Evolutionary conservation across 2,329 filamentous ascomycete species (phyloP).

Genomic region (Colletotrichum tanaceti): DNA sequence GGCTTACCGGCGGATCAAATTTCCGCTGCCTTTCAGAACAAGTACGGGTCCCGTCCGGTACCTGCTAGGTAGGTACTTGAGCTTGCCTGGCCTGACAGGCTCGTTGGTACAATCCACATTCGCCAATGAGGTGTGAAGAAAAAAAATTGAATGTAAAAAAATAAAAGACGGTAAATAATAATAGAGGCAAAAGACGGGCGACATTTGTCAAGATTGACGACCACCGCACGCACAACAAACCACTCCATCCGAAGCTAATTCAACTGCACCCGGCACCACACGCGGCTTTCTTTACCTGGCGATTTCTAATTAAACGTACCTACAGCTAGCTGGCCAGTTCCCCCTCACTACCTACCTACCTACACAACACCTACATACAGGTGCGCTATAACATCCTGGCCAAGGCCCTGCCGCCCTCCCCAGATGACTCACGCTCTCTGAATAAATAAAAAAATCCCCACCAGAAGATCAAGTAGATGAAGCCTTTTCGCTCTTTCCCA

Average conservation of each 20-base stretch:
- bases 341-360: background rate
- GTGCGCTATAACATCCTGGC: background rate
- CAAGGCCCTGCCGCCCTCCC: conserved; percentile 11
- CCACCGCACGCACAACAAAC: conserved; percentile 10
- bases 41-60: too few species aligned
- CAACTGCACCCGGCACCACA: conserved; percentile 1
- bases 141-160: background rate
- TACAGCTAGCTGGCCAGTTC: conserved; percentile 1
- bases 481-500: conserved; percentile 39
- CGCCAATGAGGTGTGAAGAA: conserved; percentile 11
- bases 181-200: conserved; percentile 3
- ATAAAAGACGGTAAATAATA: background rate
- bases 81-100: too few species aligned
- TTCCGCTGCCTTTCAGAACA: conserved; percentile 15
- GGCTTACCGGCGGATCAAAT: conserved; percentile 34
- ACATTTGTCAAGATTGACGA: conserved; percentile 9
- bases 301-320: conserved; percentile 5
- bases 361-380: background rate
- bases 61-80: too few species aligned
- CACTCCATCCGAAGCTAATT: background rate
- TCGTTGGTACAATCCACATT: conserved; percentile 7
- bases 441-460: conserved; percentile 33
- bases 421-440: conserved; percentile 40
- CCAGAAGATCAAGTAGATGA: conserved; percentile 39
- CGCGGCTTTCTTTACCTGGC: background rate